Percentiles rank a stretch among this genome's conserved stretches.
Evolutionary conservation across 2,329 filamentous ascomycete species (phyloP).

Genomic region (Didymosphaeria variabile): DNA sequence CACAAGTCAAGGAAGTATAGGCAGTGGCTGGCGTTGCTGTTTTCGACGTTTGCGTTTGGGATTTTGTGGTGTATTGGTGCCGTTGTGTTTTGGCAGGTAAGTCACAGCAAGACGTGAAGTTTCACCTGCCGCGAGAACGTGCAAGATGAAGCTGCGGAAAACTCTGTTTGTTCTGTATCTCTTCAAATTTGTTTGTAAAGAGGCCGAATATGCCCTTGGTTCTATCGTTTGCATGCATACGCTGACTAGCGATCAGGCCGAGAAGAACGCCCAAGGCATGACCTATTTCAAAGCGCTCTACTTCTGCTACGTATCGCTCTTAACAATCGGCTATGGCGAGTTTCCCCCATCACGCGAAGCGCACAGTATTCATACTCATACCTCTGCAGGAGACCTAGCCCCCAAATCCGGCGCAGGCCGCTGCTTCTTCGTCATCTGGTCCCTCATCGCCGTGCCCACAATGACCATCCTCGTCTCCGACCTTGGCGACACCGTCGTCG

Average conservation of each 20-base stretch:
- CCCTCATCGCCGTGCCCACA: conserved; percentile 81
- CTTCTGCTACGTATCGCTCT: conserved; percentile 82
- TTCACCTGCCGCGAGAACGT: too few species aligned
- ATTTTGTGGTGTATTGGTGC: conserved; percentile 84
- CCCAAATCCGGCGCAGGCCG: conserved; percentile 81
- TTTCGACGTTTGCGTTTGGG: conserved; percentile 74
- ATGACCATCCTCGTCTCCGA: conserved; percentile 75
- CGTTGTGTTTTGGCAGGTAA: conserved; percentile 70
- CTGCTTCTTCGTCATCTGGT: conserved; percentile 95
- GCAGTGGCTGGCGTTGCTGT: conserved; percentile 75
- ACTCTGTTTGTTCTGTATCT: too few species aligned
- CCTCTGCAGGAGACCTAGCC: conserved; percentile 59
- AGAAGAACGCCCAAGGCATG: conserved; percentile 64
- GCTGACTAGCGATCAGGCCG: conserved; percentile 47
- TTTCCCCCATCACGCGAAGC: background rate
- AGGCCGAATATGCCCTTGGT: background rate
- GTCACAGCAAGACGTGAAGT: background rate
- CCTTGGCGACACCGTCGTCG: conserved; percentile 81
- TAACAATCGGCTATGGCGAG: conserved; percentile 87
- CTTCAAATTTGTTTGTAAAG: too few species aligned
- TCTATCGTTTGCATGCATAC: background rate
- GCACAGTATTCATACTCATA: background rate
- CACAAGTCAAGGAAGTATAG: conserved; percentile 69
- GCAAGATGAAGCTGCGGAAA: too few species aligned
- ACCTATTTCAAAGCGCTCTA: conserved; percentile 84